Conservation (phyloP, 371 early-diverging fungal species). For the Nematocida minor region DNA sequence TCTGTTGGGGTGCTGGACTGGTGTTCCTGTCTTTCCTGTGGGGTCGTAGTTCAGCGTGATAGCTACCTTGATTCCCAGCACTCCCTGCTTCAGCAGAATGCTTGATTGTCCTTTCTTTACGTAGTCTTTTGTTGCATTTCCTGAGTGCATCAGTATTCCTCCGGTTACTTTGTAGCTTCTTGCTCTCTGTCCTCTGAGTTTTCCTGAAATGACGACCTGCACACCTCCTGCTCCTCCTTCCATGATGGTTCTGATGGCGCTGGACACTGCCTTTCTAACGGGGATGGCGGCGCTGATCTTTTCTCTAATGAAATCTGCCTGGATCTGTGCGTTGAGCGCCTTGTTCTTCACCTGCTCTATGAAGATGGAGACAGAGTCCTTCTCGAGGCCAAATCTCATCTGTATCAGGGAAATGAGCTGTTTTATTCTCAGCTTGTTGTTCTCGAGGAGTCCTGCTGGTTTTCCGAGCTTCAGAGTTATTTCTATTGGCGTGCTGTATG, state of each 20-base stretch:
- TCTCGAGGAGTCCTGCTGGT: conserved; percentile 92
- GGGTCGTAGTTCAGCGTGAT: conserved; percentile 97
- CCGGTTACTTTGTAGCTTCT: conserved; percentile 99
- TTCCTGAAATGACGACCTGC: conserved; percentile 96
- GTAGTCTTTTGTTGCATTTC: conserved; percentile 90
- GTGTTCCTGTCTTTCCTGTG: conserved; percentile 82
- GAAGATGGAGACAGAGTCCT: conserved; percentile 84
- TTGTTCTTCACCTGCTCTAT: conserved; percentile 94
- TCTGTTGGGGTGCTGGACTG: conserved; percentile 29
- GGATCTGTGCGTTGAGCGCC: conserved; percentile 94
- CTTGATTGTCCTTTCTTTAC: conserved; percentile 91
- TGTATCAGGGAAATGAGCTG: conserved; percentile 92
- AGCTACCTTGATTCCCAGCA: conserved; percentile 98
- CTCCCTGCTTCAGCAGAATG: conserved; percentile 93
- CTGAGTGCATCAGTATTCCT: conserved; percentile 88
- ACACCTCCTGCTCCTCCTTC: conserved; percentile 99
- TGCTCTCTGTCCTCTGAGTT: conserved; percentile 99
- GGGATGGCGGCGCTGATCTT: conserved; percentile 90
- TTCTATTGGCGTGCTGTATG: conserved; percentile 89
- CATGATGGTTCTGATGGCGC: conserved; percentile 94
- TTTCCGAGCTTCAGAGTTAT: conserved; percentile 96
- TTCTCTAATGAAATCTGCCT: conserved; percentile 92
- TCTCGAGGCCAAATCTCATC: conserved; percentile 85
- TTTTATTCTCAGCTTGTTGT: conserved; percentile 93
- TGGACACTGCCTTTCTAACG: conserved; percentile 91